Evolutionary conservation across 208 protist genomes (phyloP).

Genomic region (Acanthamoeba lenticulata): DNA sequence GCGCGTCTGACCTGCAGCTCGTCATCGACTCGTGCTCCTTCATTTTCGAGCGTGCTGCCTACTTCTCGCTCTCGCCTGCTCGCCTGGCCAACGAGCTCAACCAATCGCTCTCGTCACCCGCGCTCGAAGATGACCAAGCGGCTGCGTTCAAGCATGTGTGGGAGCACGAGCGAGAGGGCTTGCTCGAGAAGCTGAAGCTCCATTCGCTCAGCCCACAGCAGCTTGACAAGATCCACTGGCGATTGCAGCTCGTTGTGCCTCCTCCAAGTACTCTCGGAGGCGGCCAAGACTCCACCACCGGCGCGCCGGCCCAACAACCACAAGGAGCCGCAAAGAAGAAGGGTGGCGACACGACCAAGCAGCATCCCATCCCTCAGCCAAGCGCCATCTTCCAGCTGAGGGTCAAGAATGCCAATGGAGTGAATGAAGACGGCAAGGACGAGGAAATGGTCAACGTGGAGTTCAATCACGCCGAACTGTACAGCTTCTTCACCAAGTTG

Average conservation of each 20-base stretch:
- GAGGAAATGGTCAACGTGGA: slow-evolving; percentile 65
- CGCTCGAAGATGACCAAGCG: not conserved
- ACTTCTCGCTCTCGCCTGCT: slow-evolving; percentile 61
- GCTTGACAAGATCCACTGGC: slow-evolving; percentile 72
- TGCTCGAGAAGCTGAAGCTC: slow-evolving; percentile 24
- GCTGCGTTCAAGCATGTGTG: slow-evolving; percentile 69
- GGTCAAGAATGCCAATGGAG: not conserved
- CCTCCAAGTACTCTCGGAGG: slow-evolving; percentile 36
- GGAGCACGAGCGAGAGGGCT: slow-evolving; percentile 10
- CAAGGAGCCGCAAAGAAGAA: not conserved
- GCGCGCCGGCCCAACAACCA: not conserved
- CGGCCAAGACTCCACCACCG: slow-evolving; percentile 58
- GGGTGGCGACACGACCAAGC: not conserved
- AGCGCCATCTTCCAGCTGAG: not conserved
- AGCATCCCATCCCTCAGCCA: not conserved
- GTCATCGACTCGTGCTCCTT: slow-evolving; percentile 77
- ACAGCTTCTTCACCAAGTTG: slow-evolving; percentile 69
- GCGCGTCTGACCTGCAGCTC: slow-evolving; percentile 56
- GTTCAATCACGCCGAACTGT: slow-evolving; percentile 73
- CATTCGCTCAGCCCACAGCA: slow-evolving; percentile 67
- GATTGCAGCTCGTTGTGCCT: slow-evolving; percentile 74
- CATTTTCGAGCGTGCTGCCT: slow-evolving; percentile 79
- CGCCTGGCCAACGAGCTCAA: slow-evolving; percentile 66
- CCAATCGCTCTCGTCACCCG: not conserved
- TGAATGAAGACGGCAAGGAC: slow-evolving; percentile 35